A percentile compares a stretch with the other conserved stretches of the same genome.
phyloP scores from a whole-genome alignment of 192 early-diverging fungal species.

The Phlyctochytrium bullatum region DNA sequence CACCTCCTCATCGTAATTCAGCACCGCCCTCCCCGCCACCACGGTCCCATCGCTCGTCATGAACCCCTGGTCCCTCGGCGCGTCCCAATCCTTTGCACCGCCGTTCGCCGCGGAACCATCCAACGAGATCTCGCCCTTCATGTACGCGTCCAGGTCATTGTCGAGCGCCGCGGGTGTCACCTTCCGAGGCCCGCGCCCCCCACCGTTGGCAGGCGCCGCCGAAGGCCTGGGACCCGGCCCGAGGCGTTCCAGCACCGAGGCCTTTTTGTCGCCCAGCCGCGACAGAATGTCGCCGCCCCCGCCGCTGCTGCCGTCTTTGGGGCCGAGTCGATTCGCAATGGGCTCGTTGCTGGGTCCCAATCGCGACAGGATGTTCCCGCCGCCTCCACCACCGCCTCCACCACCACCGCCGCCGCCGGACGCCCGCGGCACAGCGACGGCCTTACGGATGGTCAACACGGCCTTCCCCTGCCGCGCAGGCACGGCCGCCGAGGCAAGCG shows the following conservation, averaged over 20 bases:
- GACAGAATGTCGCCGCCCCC: too few relatives aligned
- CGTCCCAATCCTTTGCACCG: neutral
- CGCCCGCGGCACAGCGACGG: neutral
- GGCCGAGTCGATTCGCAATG: neutral
- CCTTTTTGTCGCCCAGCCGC: neutral
- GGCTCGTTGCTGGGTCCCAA: neutral
- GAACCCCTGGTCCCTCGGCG: neutral
- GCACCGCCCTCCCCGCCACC: neutral
- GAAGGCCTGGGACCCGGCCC: too few relatives aligned
- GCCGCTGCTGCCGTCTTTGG: neutral
- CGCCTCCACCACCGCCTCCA: neutral
- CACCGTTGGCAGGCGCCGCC: too few relatives aligned
- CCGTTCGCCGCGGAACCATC: neutral
- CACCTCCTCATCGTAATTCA: slow-evolving; percentile 1
- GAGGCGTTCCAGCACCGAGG: neutral
- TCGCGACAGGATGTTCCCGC: neutral
- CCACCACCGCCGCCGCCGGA: neutral
- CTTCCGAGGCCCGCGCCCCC: neutral
- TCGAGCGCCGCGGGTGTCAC: neutral
- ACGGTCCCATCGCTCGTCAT: neutral
- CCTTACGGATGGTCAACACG: neutral
- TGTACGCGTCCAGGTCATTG: neutral
- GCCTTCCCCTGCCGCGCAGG: neutral
- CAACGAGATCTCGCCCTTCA: neutral
- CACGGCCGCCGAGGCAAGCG: too few relatives aligned